phyloP scores from a whole-genome alignment of 179 eudicot species.

The Gypsophila paniculata region DNA sequence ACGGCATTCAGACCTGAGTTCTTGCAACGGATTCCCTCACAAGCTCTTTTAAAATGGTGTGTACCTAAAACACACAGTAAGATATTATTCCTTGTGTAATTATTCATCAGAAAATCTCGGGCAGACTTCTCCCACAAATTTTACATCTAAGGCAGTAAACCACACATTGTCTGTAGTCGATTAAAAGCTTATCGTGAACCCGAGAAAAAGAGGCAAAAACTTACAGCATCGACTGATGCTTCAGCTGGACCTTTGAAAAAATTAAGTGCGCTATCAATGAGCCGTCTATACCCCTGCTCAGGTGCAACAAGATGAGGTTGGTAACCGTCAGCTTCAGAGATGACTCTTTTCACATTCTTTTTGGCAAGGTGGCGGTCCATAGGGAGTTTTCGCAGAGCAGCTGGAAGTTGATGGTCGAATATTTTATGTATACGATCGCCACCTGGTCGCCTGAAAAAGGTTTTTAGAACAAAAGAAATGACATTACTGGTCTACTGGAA shows the following conservation, averaged over 20 bases:
- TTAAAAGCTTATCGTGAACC: background rate
- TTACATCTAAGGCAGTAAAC: background rate
- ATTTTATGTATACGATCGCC: constrained; percentile 55
- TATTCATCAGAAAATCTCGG: background rate
- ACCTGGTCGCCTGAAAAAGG: constrained; percentile 51
- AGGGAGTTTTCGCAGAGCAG: constrained; percentile 51
- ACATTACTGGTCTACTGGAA: background rate
- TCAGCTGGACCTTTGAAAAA: constrained; percentile 55
- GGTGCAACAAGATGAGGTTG: constrained; percentile 71
- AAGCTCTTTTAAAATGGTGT: constrained; percentile 51
- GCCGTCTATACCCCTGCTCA: constrained; percentile 62
- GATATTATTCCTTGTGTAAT: too few species aligned
- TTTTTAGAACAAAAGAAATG: background rate
- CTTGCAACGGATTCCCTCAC: constrained; percentile 56
- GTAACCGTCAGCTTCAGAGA: constrained; percentile 66
- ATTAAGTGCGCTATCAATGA: constrained; percentile 48
- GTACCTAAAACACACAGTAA: constrained; percentile 38
- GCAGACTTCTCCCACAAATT: background rate
- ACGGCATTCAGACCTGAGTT: constrained; percentile 49
- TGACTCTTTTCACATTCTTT: constrained; percentile 47
- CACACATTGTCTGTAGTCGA: background rate
- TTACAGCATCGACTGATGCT: constrained; percentile 64
- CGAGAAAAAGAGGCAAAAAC: constrained; percentile 18
- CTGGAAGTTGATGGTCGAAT: constrained; percentile 52
- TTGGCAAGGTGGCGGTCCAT: constrained; percentile 53